A percentile compares a stretch with the other conserved stretches of the same genome.
These are phyloP conservation scores for Coprinopsis sp. DNA, from an alignment of 768 basidiomycete species.

Conservation along the genomic window DNA sequence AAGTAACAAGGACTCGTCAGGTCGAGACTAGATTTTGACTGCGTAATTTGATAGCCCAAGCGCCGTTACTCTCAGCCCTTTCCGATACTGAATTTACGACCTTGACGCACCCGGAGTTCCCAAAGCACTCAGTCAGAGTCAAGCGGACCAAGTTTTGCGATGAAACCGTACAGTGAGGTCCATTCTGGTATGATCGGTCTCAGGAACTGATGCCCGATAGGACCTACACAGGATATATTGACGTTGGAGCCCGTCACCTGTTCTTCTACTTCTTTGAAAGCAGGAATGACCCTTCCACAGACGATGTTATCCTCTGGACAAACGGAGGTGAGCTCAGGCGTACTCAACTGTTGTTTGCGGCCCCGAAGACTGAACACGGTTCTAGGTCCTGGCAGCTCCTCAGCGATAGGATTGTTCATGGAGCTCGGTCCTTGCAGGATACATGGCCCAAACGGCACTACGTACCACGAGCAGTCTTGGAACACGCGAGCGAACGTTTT, in stretches of 20 bases:
- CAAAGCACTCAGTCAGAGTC: slow-evolving; percentile 48
- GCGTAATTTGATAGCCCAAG: too few species aligned
- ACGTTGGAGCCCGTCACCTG: slow-evolving; percentile 56
- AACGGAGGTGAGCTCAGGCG: slow-evolving; percentile 10
- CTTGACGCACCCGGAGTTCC: slow-evolving; percentile 44
- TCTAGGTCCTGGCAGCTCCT: slow-evolving; percentile 39
- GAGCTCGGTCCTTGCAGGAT: slow-evolving; percentile 72
- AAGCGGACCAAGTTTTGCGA: slow-evolving; percentile 59
- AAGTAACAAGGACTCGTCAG: too few species aligned
- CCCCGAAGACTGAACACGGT: background rate
- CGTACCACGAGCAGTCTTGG: slow-evolving; percentile 60
- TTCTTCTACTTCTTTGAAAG: slow-evolving; percentile 83
- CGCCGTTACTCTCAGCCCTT: too few species aligned
- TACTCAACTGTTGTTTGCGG: background rate
- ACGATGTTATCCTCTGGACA: slow-evolving; percentile 38
- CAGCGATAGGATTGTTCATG: slow-evolving; percentile 64
- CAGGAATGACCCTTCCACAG: slow-evolving; percentile 52
- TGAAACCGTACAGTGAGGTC: slow-evolving; percentile 46
- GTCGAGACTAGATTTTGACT: too few species aligned
- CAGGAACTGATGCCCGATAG: too few species aligned
- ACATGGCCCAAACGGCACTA: slow-evolving; percentile 42
- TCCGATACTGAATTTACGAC: slow-evolving; percentile 31
- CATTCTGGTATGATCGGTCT: too few species aligned
- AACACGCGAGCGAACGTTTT: slow-evolving; percentile 62
- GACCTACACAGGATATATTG: slow-evolving; percentile 66